Conservation (phyloP, 106 monocot species). For the Platanthera zijinensis region DNA sequence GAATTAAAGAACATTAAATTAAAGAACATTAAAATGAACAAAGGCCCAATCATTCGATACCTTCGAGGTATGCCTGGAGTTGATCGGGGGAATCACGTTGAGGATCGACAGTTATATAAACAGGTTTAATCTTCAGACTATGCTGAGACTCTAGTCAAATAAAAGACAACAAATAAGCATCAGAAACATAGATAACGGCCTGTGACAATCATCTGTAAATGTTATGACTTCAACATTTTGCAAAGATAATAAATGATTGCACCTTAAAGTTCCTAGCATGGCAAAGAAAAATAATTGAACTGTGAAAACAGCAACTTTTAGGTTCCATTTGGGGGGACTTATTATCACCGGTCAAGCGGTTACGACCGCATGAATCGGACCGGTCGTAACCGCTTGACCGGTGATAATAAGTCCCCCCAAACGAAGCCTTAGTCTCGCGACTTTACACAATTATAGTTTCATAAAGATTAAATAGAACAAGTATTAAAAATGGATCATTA, state of each 20-base stretch:
- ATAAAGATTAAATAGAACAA: not conserved
- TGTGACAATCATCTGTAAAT: not conserved
- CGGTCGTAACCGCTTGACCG: no score
- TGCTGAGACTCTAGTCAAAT: conserved; percentile 41
- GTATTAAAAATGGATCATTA: not conserved
- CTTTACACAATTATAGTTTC: not conserved
- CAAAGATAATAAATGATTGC: not conserved
- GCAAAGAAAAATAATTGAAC: not conserved
- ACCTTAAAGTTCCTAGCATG: not conserved
- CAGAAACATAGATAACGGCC: not conserved
- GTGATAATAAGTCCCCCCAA: no score
- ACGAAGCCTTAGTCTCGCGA: not conserved
- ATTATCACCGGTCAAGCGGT: no score
- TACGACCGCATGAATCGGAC: no score
- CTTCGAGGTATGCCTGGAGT: conserved; percentile 72
- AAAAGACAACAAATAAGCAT: not conserved
- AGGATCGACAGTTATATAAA: conserved; percentile 90
- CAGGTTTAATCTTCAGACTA: conserved; percentile 59
- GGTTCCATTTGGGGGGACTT: no score
- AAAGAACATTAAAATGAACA: not conserved
- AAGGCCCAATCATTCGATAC: conserved; percentile 24
- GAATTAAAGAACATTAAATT: not conserved
- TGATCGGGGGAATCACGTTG: conserved; percentile 80
- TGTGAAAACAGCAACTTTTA: not conserved
- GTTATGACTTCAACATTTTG: not conserved